Evolutionary conservation across 495 filamentous ascomycete species (phyloP).

Genomic region (Friedmanniomyces endolithicus): DNA sequence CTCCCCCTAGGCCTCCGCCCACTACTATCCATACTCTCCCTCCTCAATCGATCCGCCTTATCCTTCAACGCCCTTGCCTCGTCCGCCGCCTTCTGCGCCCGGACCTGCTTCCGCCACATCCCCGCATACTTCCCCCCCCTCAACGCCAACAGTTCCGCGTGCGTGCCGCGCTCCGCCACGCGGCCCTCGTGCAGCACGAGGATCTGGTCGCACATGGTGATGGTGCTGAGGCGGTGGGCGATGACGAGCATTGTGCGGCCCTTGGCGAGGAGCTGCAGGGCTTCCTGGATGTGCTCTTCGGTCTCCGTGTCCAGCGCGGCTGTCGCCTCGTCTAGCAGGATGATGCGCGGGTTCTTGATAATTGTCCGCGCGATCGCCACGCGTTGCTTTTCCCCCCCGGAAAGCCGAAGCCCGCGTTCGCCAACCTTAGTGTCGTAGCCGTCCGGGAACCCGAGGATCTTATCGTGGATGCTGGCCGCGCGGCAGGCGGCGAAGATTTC

Average conservation of each 20-base stretch:
- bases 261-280: conserved; percentile 62
- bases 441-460: conserved; percentile 87
- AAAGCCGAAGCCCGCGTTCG: conserved; percentile 83
- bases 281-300: conserved; percentile 87
- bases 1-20: not conserved
- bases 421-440: conserved; percentile 86
- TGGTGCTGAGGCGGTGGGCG: conserved; percentile 84
- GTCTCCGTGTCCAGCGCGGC: conserved; percentile 92
- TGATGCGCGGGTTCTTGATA: conserved; percentile 87
- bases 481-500: conserved; percentile 81
- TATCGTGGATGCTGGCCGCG: conserved; percentile 90
- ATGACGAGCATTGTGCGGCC: conserved; percentile 80
- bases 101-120: conserved; percentile 95
- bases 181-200: conserved; percentile 77
- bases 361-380: conserved; percentile 95
- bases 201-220: conserved; percentile 89
- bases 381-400: conserved; percentile 92
- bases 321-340: conserved; percentile 92
- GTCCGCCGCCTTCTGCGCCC: conserved; percentile 70
- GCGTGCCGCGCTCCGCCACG: conserved; percentile 75
- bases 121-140: conserved; percentile 73
- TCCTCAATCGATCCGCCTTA: conserved; percentile 44
- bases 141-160: conserved; percentile 64
- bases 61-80: conserved; percentile 48
- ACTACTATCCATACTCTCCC: conserved; percentile 25